Evolutionary conservation across 306 rosid genomes (phyloP).

Genomic region (Rosa multiflora): DNA sequence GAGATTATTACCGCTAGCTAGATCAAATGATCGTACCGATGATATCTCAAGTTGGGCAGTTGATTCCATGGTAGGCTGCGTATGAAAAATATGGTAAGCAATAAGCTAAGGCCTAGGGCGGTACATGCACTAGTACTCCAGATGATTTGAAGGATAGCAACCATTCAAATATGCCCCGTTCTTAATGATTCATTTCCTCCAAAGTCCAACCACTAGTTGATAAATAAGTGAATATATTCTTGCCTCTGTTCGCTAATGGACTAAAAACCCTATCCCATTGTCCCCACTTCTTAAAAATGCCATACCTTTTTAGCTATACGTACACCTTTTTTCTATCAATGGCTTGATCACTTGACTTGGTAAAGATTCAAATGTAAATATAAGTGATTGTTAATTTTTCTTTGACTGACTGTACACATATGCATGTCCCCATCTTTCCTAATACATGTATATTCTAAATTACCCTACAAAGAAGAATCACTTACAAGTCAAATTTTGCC

Average conservation of each 20-base stretch:
- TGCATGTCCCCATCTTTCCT: not conserved
- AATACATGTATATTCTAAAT: not conserved
- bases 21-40: not conserved
- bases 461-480: not conserved
- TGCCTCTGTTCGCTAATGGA: constrained; percentile 3
- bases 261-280: constrained; percentile 10
- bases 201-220: constrained; percentile 3
- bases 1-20: too few relatives aligned
- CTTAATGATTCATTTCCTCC: not conserved
- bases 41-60: not conserved
- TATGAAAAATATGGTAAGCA: not conserved
- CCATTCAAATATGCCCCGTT: not conserved
- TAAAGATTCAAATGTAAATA: constrained; percentile 4
- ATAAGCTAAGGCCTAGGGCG: not conserved
- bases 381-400: not conserved
- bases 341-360: not conserved
- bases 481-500: not conserved
- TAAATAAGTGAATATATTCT: constrained; percentile 5
- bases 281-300: constrained; percentile 9
- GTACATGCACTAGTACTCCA: not conserved
- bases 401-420: not conserved
- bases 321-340: not conserved
- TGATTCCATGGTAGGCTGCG: constrained; percentile 14
- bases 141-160: not conserved
- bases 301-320: not conserved